phyloP scores from a whole-genome alignment of 345 rosid species.

The Syzygium jambos region DNA sequence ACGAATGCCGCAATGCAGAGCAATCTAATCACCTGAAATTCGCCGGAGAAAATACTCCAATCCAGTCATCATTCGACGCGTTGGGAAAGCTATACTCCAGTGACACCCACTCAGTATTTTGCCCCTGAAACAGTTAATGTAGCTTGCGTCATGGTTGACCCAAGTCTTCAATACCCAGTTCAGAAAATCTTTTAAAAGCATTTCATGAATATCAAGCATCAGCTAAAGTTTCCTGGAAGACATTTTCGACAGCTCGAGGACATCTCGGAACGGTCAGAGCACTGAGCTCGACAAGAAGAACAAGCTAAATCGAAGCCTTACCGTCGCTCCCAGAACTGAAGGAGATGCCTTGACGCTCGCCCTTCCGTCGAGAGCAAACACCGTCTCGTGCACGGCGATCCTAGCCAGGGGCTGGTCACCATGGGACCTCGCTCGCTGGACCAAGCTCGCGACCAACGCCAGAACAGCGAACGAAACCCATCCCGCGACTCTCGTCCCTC shows the following conservation, averaged over 20 bases:
- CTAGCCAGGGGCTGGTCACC: constrained; percentile 59
- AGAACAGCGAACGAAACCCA: background rate
- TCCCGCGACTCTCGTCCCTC: background rate
- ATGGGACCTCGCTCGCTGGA: background rate
- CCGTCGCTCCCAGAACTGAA: constrained; percentile 44
- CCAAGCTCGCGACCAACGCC: background rate
- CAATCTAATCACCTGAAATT: constrained; percentile 46
- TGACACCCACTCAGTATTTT: constrained; percentile 61
- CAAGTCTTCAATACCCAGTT: background rate
- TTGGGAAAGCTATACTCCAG: constrained; percentile 33
- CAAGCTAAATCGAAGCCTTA: background rate
- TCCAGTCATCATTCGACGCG: constrained; percentile 60
- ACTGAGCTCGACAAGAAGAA: background rate
- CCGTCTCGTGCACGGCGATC: constrained; percentile 21
- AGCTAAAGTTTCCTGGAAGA: no score
- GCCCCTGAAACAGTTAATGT: constrained; percentile 37
- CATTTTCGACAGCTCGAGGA: no score
- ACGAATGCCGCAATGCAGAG: background rate
- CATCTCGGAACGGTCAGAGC: background rate
- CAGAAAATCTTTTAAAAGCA: background rate
- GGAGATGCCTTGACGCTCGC: constrained; percentile 32
- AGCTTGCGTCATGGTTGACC: background rate
- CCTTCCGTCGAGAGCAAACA: background rate
- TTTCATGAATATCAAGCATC: background rate
- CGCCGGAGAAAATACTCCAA: constrained; percentile 88